These are phyloP conservation scores for Spathaspora arborariae DNA, from an alignment of 805 yeast species.

Conservation along the genomic window DNA sequence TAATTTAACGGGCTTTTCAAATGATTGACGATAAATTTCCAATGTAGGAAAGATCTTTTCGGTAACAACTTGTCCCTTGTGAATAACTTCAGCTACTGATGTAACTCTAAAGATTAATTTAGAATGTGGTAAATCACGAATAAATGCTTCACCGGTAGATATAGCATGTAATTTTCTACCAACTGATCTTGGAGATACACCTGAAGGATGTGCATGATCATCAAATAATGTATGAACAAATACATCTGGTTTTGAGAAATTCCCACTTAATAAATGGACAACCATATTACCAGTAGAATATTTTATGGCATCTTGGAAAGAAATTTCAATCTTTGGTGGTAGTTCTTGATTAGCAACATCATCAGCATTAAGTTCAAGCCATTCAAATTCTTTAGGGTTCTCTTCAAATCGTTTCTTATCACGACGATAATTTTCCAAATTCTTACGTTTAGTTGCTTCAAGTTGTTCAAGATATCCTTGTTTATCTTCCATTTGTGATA, in stretches of 20 bases:
- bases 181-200: conserved; percentile 45
- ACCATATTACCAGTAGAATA: conserved; percentile 62
- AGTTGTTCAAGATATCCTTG: conserved; percentile 38
- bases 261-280: conserved; percentile 50
- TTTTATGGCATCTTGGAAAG: conserved; percentile 49
- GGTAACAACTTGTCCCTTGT: conserved; percentile 45
- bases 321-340: conserved; percentile 41
- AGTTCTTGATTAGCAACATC: conserved; percentile 21
- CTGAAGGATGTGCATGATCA: conserved; percentile 59
- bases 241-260: conserved; percentile 43
- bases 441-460: conserved; percentile 29
- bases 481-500: conserved; percentile 49
- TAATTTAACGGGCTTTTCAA: conserved; percentile 43
- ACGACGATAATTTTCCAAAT: conserved; percentile 44
- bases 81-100: conserved; percentile 44
- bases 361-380: conserved; percentile 47
- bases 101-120: conserved; percentile 54
- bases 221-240: conserved; percentile 62
- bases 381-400: conserved; percentile 61
- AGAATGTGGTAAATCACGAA: conserved; percentile 69
- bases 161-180: conserved; percentile 41
- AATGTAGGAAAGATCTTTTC: conserved; percentile 49
- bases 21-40: conserved; percentile 51
- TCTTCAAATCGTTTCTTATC: conserved; percentile 50
- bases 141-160: conserved; percentile 55